Base-by-base conservation (phyloP, 345 rosid species). In the Gossypium longicalyx region DNA sequence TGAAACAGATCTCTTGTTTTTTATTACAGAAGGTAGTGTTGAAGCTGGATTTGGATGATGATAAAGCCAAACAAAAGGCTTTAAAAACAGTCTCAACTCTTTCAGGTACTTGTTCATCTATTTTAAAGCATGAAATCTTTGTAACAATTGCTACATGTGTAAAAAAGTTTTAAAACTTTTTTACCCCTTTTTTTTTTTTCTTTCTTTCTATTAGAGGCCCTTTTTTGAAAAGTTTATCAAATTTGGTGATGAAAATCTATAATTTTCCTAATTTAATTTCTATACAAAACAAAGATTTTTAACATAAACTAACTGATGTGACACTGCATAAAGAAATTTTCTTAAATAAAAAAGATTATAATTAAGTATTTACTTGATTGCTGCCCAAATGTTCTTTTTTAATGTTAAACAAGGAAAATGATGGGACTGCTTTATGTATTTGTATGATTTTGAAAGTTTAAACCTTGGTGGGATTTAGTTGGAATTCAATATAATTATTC, bases 51-150 rank as follows among this genome's bases (percentile, higher is more conserved):
- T 76, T 94, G 77, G 77, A 80, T 16, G 94, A 91, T 75, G 91
- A 82, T 76, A 92, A 87, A 70, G 97, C 89, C 67, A 94, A 92
- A 83, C 95, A 89, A 73, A 94, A 91, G 88, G 98, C 97, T 43
- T 57, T 94, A 71, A 92, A 84, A 84, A 86, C 93, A 27, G 97
- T 91, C 73, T 88, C 98, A 57, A 82, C 93, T 76, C 90, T 92
- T 48, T 77, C 88, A 85, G 98, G 98, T 94, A 79, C 61, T 25
- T n/a, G 49, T 60, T 67, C 12, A 15, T 34, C 4, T 34, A 34
- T 34, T 34, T 70, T 7, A 12, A 59, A 23, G 38, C 13, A 59
- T 59, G 12, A 34, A 5, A 34, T 34, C 67, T 38, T 34, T 17
- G 48, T 12, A 7, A 38, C 22, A 64, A 64, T 17, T 38, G 22